Base-by-base conservation (phyloP, 257 asterid genomes). In the Plectranthus barbatus region DNA sequence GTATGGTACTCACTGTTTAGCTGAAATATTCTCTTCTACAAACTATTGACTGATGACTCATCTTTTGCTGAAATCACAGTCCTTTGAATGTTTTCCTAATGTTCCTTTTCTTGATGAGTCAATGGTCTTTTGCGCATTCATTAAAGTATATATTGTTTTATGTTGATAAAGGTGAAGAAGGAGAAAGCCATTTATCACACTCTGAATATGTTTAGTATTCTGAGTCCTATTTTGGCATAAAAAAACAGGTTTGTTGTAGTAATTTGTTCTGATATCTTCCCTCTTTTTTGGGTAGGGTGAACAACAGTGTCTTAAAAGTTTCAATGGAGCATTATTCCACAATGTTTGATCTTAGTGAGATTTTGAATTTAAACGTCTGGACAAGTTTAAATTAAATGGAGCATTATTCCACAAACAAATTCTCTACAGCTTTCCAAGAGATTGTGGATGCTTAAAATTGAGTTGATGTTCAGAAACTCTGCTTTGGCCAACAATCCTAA, bases 361-460 rank as follows among this genome's bases (percentile, higher is more conserved):
- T 62, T 68, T 62, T 50, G 52, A 56, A 17, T 17, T 41, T 48
- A 39, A 46, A 52, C 11, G 14, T 52, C 6, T 5, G 19, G 49
- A 12, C 19, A 17, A 57, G 19, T 37, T 39, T 37, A 18, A 49
- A 40, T 6, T 24, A 29, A 29, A 19, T 62, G n/a, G 41, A 6
- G 7, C n/a, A n/a, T n/a, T n/a, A n/a, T n/a, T n/a, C n/a, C 39
- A 90, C 99, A 72, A 93, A 93, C 81, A 93, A 93, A 81, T 78
- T 83, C 79, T 87, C 99, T 66, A 33, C 91, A 71, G 80, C 99
- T 60, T 93, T 51, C 73, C 99, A 93, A 80, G 97, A 85, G 72
- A 93, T 93, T 60, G 96, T 93, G 55, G 99, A 93, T 62, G 99
- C 97, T 21, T 93, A 90, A 62, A 97, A 97, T 97, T 90, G 85